phyloP scores from a whole-genome alignment of 768 basidiomycete genomes.

The Macrolepiota albuminosa region DNA sequence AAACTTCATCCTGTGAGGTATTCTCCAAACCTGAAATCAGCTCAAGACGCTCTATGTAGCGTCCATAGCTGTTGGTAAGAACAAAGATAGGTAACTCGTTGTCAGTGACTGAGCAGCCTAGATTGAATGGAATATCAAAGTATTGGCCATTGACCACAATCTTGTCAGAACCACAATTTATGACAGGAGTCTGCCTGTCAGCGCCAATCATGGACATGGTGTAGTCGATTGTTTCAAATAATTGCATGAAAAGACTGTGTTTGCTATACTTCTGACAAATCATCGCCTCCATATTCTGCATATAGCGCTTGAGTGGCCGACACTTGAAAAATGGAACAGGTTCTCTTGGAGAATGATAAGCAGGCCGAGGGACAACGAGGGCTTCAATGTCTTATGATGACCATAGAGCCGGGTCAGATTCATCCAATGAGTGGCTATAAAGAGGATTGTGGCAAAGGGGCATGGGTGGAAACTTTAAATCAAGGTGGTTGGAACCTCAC shows the following conservation, averaged over 20 bases:
- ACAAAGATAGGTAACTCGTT: too few species aligned
- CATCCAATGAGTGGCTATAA: not conserved
- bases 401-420: not conserved
- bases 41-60: too few species aligned
- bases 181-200: not conserved
- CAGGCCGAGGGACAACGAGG: not conserved
- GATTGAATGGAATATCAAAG: not conserved
- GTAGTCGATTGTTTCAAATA: not conserved
- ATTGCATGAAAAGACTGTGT: not conserved
- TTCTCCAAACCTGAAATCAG: too few species aligned
- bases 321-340: not conserved
- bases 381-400: not conserved
- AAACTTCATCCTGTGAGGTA: too few species aligned
- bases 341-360: not conserved
- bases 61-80: too few species aligned
- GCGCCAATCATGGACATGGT: not conserved
- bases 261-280: not conserved
- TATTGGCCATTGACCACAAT: not conserved
- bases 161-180: not conserved
- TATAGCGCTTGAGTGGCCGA: not conserved
- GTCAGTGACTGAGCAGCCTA: not conserved
- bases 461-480: not conserved
- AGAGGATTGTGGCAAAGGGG: not conserved
- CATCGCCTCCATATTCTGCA: not conserved
- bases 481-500: too few species aligned